A percentile compares a stretch with the other conserved stretches of the same genome.
Evolutionary conservation across 306 rosid genomes (phyloP).

Genomic region (Quillaja saponaria): DNA sequence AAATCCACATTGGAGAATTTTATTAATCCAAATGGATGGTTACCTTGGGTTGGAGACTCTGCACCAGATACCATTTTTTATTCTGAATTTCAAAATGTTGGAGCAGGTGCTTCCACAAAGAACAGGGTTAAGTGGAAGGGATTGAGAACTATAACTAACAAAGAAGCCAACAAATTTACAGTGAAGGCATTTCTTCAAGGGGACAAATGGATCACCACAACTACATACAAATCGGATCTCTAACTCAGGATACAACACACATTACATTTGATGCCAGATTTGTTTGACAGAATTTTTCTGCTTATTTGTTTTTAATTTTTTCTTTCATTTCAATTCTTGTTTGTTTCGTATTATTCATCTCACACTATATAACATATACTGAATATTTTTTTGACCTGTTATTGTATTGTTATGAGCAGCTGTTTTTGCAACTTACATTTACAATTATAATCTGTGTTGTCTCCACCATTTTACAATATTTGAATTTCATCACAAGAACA

Average conservation of each 20-base stretch:
- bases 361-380: too few relatives aligned
- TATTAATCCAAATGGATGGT: conserved; percentile 69
- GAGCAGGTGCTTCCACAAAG: conserved; percentile 62
- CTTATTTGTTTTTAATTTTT: background rate
- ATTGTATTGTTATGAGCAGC: background rate
- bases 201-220: conserved; percentile 50
- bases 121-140: conserved; percentile 80
- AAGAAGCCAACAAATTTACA: conserved; percentile 46
- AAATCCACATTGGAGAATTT: conserved; percentile 43
- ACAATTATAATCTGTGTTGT: too few relatives aligned
- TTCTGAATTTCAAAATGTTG: conserved; percentile 60
- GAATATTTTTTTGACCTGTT: background rate
- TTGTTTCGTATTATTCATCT: background rate
- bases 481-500: background rate
- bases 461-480: too few relatives aligned
- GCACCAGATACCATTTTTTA: conserved; percentile 80
- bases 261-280: too few relatives aligned
- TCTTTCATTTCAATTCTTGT: background rate
- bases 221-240: conserved; percentile 38
- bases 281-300: background rate
- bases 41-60: conserved; percentile 70
- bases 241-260: conserved; percentile 26
- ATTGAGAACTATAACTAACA: conserved; percentile 38
- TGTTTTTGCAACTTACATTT: too few relatives aligned
- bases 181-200: conserved; percentile 59